A percentile compares a stretch with the other conserved stretches of the same genome.
Evolutionary conservation across 306 rosid genomes (phyloP).

Genomic region (Ziziphus jujuba): DNA sequence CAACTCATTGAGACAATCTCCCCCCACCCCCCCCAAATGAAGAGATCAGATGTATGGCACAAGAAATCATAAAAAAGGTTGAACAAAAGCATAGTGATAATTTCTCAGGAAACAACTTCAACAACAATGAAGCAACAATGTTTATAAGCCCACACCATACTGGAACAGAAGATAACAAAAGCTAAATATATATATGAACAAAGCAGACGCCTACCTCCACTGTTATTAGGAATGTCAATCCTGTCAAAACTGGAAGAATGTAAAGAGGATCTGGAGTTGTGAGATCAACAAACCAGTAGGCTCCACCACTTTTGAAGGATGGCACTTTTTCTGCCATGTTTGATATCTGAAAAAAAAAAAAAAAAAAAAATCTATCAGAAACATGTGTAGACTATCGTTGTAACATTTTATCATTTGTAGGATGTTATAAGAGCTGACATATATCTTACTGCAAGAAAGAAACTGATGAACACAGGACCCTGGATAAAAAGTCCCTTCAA

Average conservation of each 20-base stretch:
- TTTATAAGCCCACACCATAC: conserved; percentile 6
- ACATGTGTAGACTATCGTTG: conserved; percentile 20
- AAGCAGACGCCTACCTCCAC: conserved; percentile 67
- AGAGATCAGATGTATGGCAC: too few species aligned
- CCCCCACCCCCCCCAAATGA: too few species aligned
- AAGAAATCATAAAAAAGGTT: too few species aligned
- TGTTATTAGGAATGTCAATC: conserved; percentile 70
- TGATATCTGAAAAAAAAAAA: conserved; percentile 50
- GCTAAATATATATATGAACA: background rate
- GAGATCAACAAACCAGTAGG: conserved; percentile 88
- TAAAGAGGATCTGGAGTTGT: conserved; percentile 74
- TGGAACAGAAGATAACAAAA: conserved; percentile 1
- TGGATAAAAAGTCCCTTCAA: conserved; percentile 75
- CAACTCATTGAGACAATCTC: background rate
- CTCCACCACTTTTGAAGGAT: conserved; percentile 89
- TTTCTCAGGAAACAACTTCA: too few species aligned
- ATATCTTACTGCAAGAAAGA: conserved; percentile 83
- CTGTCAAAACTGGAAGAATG: conserved; percentile 71
- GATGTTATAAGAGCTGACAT: conserved; percentile 20
- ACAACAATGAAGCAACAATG: too few species aligned
- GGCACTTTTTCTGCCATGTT: conserved; percentile 92
- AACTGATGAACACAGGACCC: conserved; percentile 81
- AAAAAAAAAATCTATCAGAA: conserved; percentile 36
- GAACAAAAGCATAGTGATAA: too few species aligned
- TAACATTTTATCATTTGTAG: conserved; percentile 13